Conservation (phyloP, 257 asterid genomes). For the Solanum sejunctum region DNA sequence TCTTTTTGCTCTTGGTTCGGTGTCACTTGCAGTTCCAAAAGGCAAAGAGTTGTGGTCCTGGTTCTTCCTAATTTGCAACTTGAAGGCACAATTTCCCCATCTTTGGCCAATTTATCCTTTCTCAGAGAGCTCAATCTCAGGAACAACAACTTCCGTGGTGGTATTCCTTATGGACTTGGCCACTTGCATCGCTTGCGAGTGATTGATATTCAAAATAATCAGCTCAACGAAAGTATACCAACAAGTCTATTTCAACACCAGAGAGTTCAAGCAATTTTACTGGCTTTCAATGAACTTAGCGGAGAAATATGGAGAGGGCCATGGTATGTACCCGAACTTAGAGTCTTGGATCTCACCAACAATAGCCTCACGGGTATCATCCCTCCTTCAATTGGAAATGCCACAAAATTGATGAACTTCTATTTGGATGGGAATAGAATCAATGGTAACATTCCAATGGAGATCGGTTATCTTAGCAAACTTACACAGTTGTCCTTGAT, state of each 20-base stretch:
- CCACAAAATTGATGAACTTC: neutral
- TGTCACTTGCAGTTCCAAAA: neutral
- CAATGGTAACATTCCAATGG: neutral
- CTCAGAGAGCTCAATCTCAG: neutral
- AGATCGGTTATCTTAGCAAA: neutral
- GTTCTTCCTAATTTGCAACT: conserved; percentile 13
- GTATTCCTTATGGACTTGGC: neutral
- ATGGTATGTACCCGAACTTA: neutral
- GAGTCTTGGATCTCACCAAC: neutral
- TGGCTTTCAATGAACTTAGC: neutral
- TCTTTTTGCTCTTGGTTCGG: neutral
- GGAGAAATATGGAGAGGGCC: neutral
- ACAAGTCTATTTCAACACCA: neutral
- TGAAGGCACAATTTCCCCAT: conserved; percentile 10
- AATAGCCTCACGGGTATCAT: neutral
- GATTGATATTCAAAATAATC: neutral
- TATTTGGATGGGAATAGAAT: neutral
- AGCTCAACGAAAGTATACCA: neutral
- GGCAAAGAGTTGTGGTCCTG: conserved; percentile 7
- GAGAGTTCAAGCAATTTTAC: neutral
- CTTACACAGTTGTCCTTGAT: neutral
- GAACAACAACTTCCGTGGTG: neutral
- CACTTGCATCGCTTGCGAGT: neutral
- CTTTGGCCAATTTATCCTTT: conserved; percentile 20
- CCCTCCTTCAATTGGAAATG: neutral